phyloP scores from a whole-genome alignment of 306 rosid species.

The Mucuna pruriens region DNA sequence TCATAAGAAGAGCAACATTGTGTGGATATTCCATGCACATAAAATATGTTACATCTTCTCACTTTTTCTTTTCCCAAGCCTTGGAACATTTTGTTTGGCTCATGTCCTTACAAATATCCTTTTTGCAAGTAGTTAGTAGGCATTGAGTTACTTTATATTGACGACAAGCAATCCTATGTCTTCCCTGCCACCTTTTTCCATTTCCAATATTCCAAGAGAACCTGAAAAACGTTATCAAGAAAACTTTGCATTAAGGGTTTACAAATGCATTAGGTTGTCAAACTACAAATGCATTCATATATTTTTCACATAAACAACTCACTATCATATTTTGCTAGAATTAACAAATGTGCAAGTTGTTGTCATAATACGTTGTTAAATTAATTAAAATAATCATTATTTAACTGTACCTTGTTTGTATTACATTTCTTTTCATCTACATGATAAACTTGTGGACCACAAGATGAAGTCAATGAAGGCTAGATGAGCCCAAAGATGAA shows the following conservation, averaged over 20 bases:
- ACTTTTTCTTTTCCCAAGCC: slow-evolving; percentile 67
- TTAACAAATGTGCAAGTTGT: too few species aligned
- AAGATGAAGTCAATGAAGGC: slow-evolving; percentile 40
- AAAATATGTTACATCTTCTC: slow-evolving; percentile 90
- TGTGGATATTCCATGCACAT: slow-evolving; percentile 99
- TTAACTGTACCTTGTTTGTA: too few species aligned
- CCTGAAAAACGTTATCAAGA: slow-evolving; percentile 47
- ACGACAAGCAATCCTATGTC: slow-evolving; percentile 67
- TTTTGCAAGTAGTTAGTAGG: slow-evolving; percentile 56
- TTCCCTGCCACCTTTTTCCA: slow-evolving; percentile 94
- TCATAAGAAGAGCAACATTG: slow-evolving; percentile 94
- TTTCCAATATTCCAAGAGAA: slow-evolving; percentile 42
- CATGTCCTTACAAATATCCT: slow-evolving; percentile 58
- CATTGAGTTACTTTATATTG: slow-evolving; percentile 72
- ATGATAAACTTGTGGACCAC: slow-evolving; percentile 30
- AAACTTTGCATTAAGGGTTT: slow-evolving; percentile 1
- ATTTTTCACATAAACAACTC: not conserved
- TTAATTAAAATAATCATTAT: too few species aligned
- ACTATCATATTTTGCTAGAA: too few species aligned
- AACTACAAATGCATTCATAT: not conserved
- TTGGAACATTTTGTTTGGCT: slow-evolving; percentile 72
- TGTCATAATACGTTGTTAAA: too few species aligned
- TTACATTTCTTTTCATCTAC: too few species aligned
- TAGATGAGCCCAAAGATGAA: slow-evolving; percentile 19
- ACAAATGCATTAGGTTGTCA: not conserved